phyloP scores from a whole-genome alignment of 2,329 filamentous ascomycete genomes.

The Sclerotinia trifoliorum region DNA sequence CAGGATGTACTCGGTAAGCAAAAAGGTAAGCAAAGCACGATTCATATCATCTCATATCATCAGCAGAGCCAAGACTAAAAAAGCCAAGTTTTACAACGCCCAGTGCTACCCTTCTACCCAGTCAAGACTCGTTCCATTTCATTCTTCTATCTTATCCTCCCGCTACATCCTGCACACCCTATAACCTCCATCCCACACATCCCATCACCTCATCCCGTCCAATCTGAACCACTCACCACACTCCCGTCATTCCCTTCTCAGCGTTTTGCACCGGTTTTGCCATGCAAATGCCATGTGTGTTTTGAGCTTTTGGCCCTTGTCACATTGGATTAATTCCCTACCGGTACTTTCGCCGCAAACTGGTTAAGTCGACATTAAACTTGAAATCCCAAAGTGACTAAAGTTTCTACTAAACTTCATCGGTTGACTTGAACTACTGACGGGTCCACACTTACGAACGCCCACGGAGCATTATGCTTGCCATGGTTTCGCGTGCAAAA shows the following conservation, averaged over 20 bases:
- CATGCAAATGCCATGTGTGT: conserved; percentile 12
- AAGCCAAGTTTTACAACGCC: not conserved
- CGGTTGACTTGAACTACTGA: not conserved
- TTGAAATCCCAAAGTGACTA: not conserved
- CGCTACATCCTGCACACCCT: not conserved
- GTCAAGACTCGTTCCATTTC: not conserved
- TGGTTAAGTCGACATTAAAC: not conserved
- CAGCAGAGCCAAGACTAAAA: not conserved
- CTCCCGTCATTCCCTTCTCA: not conserved
- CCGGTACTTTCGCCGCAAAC: not conserved
- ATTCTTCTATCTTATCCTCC: not conserved
- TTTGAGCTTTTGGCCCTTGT: not conserved
- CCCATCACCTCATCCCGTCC: not conserved
- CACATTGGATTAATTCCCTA: not conserved
- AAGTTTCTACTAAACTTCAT: not conserved
- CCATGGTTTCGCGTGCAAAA: not conserved
- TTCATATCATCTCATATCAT: too few species aligned
- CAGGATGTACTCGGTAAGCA: not conserved
- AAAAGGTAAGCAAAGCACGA: not conserved
- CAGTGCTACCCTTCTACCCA: not conserved
- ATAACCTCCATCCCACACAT: not conserved
- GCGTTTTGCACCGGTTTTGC: not conserved
- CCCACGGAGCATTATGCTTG: conserved; percentile 1
- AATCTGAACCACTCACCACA: not conserved
- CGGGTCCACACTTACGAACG: conserved; percentile 2